Conservation (phyloP, 1,139 yeast genomes). For the Geotrichum reessii region DNA sequence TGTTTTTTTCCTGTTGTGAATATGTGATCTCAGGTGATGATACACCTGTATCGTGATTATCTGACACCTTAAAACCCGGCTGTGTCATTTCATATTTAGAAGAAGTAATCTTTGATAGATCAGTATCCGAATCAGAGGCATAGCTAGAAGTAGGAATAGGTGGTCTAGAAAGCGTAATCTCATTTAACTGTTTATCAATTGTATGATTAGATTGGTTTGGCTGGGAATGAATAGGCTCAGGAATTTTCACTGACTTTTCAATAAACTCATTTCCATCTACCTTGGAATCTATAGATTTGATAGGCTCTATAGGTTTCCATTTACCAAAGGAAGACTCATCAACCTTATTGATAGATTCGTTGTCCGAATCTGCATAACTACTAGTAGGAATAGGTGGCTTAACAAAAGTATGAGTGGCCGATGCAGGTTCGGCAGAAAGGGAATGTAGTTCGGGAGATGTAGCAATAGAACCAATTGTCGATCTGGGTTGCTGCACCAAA, state of each 20-base stretch:
- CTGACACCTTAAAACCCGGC: not conserved
- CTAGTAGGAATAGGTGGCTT: not conserved
- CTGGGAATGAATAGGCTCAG: not conserved
- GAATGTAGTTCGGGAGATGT: not conserved
- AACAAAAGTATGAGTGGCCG: not conserved
- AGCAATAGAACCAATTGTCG: not conserved
- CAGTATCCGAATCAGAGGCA: not conserved
- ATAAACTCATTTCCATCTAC: not conserved
- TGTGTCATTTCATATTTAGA: slow-evolving; percentile 3
- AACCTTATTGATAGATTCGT: not conserved
- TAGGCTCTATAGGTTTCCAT: not conserved
- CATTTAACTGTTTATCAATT: not conserved
- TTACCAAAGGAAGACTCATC: not conserved
- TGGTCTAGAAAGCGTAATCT: not conserved
- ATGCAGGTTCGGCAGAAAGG: not conserved
- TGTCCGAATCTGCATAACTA: not conserved
- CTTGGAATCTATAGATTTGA: not conserved
- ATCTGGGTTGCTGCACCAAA: not conserved
- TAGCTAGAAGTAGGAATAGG: not conserved
- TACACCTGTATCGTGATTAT: not conserved
- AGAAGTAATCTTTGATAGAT: not conserved
- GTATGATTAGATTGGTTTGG: not conserved
- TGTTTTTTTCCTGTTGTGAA: not conserved
- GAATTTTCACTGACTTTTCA: not conserved
- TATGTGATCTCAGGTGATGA: not conserved